Conservation (phyloP, 2,329 filamentous ascomycete species). For the Talaromyces sp. region DNA sequence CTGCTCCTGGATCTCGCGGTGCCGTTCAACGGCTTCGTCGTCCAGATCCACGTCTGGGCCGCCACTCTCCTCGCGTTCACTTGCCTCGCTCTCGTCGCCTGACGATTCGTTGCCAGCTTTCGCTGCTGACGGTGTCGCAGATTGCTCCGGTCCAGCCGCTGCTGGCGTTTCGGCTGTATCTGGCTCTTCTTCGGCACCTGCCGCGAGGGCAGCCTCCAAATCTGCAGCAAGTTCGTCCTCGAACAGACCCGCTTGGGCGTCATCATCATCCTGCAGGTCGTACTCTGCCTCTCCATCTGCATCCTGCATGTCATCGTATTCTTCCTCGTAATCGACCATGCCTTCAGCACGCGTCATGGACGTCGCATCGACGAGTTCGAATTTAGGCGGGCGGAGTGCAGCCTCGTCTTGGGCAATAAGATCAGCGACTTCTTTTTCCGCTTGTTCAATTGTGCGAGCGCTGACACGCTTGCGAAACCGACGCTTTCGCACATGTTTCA, state of each 20-base stretch:
- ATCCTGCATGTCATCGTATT: conserved; percentile 44
- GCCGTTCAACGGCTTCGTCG: conserved; percentile 38
- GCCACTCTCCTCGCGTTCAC: conserved; percentile 21
- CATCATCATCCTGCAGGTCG: conserved; percentile 28
- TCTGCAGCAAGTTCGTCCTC: conserved; percentile 39
- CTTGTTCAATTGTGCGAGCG: conserved; percentile 76
- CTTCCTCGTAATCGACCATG: conserved; percentile 40
- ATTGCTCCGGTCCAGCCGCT: conserved; percentile 18
- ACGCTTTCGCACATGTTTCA: conserved; percentile 76
- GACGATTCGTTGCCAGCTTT: conserved; percentile 33
- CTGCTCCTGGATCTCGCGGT: conserved; percentile 37
- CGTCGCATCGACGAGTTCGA: conserved; percentile 57
- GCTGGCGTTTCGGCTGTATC: conserved; percentile 18
- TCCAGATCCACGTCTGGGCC: conserved; percentile 33
- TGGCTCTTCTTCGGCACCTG: conserved; percentile 27
- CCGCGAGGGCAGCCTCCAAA: conserved; percentile 39
- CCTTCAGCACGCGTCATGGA: conserved; percentile 39
- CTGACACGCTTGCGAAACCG: conserved; percentile 78
- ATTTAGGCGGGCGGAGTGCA: conserved; percentile 51
- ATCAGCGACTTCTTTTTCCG: conserved; percentile 71
- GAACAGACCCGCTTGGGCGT: conserved; percentile 28
- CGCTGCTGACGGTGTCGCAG: conserved; percentile 26
- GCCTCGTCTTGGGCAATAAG: conserved; percentile 64
- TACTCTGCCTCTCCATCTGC: conserved; percentile 45
- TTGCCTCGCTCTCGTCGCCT: conserved; percentile 35